Percentiles rank a stretch among this genome's conserved stretches.
phyloP scores from a whole-genome alignment of 23 red algal species.

The Gracilaria domingensis region DNA sequence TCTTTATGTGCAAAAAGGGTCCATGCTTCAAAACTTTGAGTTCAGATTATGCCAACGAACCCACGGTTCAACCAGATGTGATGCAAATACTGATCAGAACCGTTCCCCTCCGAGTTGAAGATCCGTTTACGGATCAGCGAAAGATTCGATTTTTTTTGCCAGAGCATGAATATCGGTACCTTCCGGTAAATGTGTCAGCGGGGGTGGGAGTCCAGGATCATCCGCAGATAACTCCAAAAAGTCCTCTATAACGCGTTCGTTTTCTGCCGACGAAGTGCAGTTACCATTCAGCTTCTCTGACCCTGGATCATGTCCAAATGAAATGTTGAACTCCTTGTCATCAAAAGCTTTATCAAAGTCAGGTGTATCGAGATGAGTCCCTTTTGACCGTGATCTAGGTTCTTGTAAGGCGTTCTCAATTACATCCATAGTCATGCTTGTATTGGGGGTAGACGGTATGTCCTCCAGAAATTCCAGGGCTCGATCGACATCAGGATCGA shows the following conservation, averaged over 20 bases:
- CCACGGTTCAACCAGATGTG: background rate
- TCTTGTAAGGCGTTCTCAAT: constrained; percentile 46
- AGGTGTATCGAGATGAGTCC: constrained; percentile 34
- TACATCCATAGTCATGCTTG: constrained; percentile 61
- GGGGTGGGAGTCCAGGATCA: constrained; percentile 45
- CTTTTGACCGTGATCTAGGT: constrained; percentile 10
- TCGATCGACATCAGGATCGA: constrained; percentile 13
- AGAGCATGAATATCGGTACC: constrained; percentile 80
- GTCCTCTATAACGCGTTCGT: constrained; percentile 65
- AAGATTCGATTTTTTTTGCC: constrained; percentile 61
- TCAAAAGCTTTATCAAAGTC: constrained; percentile 31
- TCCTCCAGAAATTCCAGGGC: constrained; percentile 54
- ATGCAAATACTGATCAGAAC: background rate
- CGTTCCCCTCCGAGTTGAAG: background rate
- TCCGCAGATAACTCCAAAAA: constrained; percentile 66
- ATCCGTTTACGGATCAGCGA: background rate
- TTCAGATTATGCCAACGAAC: too few relatives aligned
- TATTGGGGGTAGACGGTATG: constrained; percentile 44
- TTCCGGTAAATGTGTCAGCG: constrained; percentile 65
- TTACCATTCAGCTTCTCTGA: constrained; percentile 21
- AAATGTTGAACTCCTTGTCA: constrained; percentile 13
- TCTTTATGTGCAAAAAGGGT: too few relatives aligned
- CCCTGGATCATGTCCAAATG: background rate
- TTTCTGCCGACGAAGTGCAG: background rate
- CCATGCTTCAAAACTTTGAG: too few relatives aligned